These are phyloP conservation scores for Dalbergia cochinchinensis DNA, from an alignment of 306 rosid genomes.

Conservation along the genomic window DNA sequence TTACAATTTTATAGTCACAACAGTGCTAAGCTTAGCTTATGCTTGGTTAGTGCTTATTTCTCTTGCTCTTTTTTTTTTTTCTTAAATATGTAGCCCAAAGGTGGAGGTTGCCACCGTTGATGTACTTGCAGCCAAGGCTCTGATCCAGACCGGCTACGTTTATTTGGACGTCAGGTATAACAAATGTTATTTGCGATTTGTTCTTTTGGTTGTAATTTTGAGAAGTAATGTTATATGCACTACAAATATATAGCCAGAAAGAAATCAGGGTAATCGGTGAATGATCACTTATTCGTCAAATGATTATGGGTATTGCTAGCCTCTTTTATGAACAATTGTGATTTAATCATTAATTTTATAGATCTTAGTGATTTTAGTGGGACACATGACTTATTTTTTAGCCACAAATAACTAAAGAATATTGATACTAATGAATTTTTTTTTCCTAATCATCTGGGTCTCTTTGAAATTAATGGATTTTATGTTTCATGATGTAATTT, in stretches of 20 bases:
- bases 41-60: not conserved
- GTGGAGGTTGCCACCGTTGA: constrained; percentile 72
- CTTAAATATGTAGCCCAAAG: constrained; percentile 48
- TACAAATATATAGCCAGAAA: too few relatives aligned
- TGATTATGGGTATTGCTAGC: too few relatives aligned
- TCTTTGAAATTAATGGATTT: constrained; percentile 3
- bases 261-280: too few relatives aligned
- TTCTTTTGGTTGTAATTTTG: not conserved
- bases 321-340: too few relatives aligned
- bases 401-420: too few relatives aligned
- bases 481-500: not conserved
- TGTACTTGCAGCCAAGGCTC: constrained; percentile 62
- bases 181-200: not conserved
- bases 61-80: constrained; percentile 36
- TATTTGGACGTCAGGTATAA: constrained; percentile 81
- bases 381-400: too few relatives aligned
- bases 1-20: not conserved
- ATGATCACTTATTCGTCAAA: too few relatives aligned
- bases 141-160: constrained; percentile 65
- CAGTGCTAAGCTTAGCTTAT: too few relatives aligned
- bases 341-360: too few relatives aligned
- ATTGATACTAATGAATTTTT: too few relatives aligned
- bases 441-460: not conserved
- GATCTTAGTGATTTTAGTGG: too few relatives aligned
- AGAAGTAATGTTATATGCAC: not conserved